Base-by-base conservation (phyloP, 225 moss, liverwort and hornwort species). In the Climacium dendroides region DNA sequence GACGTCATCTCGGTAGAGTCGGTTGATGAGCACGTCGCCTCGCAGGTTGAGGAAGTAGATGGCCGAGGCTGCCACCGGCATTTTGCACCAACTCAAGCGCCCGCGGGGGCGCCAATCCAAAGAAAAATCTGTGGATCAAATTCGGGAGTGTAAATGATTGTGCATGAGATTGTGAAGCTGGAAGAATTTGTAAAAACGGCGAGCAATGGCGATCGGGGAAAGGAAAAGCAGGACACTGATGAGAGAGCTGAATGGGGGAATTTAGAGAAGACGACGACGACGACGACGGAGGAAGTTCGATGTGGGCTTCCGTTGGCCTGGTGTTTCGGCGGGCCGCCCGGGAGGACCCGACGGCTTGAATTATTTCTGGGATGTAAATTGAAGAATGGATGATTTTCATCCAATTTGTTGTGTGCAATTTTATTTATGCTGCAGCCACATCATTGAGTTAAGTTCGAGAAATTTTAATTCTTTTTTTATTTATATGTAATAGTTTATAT, bases 31-130 rank as follows among this genome's bases (percentile, higher is more conserved):
- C 86, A 94, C 94, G 58, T 94, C 94, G 58, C 94, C 94, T 66
- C 94, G 89, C 58, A 94, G 91, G 85, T 94, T 94, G 73, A 94
- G 91, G 76, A 94, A 94, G 83, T 94, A 94, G 89, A 94, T 91
- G 89, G 94, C 94, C 72, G 94, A 94, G 84, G 94, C 94, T 86
- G 94, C 94, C 92, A 94, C 93, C 87, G 94, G 94, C 94, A 94
- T 94, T 50, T 77, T 91, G 89, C 75, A 52, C 53, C 53, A 67
- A 74, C 43, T 43, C 3, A 67, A 59, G 59, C 53, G 67, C 41
- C 55, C 24, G 10, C 32, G 15, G 13, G 88, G 50, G 84, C 84
- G 85, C 62, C 92, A 61, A 87, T 91, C 89, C 83, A 74, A 67
- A 35, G 78, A 53, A 17, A 58, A 66, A 43, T 30, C 6, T 11